Evolutionary conservation across 2,329 filamentous ascomycete genomes (phyloP), one percentile per base, ranked within the genome.

Genomic region (Microsporum canis): DNA sequence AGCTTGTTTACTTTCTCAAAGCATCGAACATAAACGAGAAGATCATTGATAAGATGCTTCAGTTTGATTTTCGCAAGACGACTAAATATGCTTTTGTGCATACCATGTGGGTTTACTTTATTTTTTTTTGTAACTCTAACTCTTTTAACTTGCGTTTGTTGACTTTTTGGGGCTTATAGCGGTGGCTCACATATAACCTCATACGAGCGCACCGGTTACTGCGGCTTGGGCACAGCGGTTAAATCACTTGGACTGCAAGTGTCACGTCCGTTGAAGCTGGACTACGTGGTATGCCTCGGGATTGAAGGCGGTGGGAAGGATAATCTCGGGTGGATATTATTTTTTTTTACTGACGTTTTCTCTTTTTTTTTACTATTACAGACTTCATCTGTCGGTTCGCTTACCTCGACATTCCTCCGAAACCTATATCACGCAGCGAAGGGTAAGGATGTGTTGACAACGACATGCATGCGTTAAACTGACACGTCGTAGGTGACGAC

Each of bases 61-160:
- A 83, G 36, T 97, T 95, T 72, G 90, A 97, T 72, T 97, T 95
- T 69, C 80, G 82, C 1, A 79, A 82, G 63, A 96, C 92, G 0
- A 73, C 75, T 8, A 76, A 82, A 36, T 80, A 95, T 65, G 88
- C 84, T 1, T 96, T 99, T 71, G 83, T 97, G 5, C 90, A 95
- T 71, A 87, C 88, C 5, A 88, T 95, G 87, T 90, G 75, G 73
- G 85, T 70, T n/a, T 5, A 10, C 27, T 23, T 17, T 58, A n/a
- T 49, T 49, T 31, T 31, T 49, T 14, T 57, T 23, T 36, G 7
- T 43, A 14, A 34, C 27, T 31, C 49, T 53, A 53, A 53, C 39
- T 43, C 10, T 43, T n/a, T 55, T 59, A 33, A 23, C 27, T 12
- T 27, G 3, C 12, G 17, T 27, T 43, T 57, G 57, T 41, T 59